Evolutionary conservation across 75 land plant genomes (phyloP), one percentile per base, ranked within the genome.

Genomic region (Sequoiadendron giganteum): DNA sequence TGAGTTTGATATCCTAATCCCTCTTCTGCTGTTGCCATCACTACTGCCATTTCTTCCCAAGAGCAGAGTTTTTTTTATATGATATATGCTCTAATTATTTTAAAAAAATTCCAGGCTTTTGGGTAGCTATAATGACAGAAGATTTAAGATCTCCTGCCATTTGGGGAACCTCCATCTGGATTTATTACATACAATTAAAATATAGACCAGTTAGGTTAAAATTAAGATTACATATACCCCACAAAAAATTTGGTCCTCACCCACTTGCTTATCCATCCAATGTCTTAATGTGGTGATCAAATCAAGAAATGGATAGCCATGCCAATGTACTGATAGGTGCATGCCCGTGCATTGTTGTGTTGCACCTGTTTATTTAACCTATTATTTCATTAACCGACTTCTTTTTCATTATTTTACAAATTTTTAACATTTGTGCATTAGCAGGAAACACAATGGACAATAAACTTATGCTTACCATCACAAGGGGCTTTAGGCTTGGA

Each of bases 401-500:
- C 4, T 45, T 45, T 82, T n/a, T 82, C 3, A 28, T 45, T 16
- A 25, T 42, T 47, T 82, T 47, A 82, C 32, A 47, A 28, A n/a
- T 82, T 13, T 13, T 82, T 82, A 28, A n/a, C 52, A 47, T 82
- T 47, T 82, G 84, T 2, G 14, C 32, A n/a, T 47, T n/a, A 47
- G 28, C 86, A 85, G 86, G 86, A 54, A 54, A 52, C 10, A 3
- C 86, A 85, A 56, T 85, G 86, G 86, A 56, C 86, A 34, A 85
- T 34, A 36, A 38, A 85, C 65, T 55, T 56, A 38, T 85, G 86
- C 65, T 55, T 55, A 85, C 86, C 48, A 48, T 52, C 65, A 38
- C 25, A 85, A 56, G 68, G 32, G 61, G 88, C 45, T 1, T 48
- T 92, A 25, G 88, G 85, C 65, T 86, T 96, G 72, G 94, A 94